Conservation (phyloP, 495 filamentous ascomycete species). For the Entonaema liquescens region DNA sequence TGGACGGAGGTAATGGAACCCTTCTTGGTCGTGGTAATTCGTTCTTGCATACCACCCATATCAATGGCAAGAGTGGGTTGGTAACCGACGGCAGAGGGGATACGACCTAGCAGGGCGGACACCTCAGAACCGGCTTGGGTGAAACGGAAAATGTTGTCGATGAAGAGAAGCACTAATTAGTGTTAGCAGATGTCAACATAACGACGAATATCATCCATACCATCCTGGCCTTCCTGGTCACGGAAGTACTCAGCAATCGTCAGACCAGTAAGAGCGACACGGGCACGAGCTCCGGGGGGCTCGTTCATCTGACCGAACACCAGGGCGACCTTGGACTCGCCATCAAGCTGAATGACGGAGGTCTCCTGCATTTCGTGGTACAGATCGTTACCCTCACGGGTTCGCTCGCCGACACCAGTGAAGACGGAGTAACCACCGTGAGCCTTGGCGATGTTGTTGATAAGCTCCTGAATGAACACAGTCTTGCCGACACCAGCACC, state of each 20-base stretch:
- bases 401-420: conserved; percentile 99
- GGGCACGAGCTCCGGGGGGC: conserved; percentile 98
- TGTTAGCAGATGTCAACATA: conserved; percentile 17
- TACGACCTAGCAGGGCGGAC: conserved; percentile 99
- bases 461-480: conserved; percentile 99
- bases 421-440: conserved; percentile 99
- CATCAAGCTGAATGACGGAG: conserved; percentile 97
- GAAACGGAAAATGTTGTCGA: conserved; percentile 99
- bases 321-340: conserved; percentile 98
- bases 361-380: conserved; percentile 99
- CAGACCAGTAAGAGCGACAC: conserved; percentile 94
- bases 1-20: conserved; percentile 99
- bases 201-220: conserved; percentile 46
- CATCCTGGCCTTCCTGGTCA: conserved; percentile 97
- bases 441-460: conserved; percentile 99
- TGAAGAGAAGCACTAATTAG: conserved; percentile 86
- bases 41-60: conserved; percentile 99
- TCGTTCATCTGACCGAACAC: conserved; percentile 99
- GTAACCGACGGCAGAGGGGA: conserved; percentile 99
- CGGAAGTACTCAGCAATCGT: conserved; percentile 97
- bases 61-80: conserved; percentile 99
- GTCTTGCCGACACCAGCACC: conserved; percentile 99
- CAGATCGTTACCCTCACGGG: conserved; percentile 99
- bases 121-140: conserved; percentile 99
- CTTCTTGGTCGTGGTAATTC: conserved; percentile 99